A percentile compares a stretch with the other conserved stretches of the same genome.
phyloP scores from a whole-genome alignment of 1,139 yeast genomes.

The Hyphopichia wangnamkhiaoensis region DNA sequence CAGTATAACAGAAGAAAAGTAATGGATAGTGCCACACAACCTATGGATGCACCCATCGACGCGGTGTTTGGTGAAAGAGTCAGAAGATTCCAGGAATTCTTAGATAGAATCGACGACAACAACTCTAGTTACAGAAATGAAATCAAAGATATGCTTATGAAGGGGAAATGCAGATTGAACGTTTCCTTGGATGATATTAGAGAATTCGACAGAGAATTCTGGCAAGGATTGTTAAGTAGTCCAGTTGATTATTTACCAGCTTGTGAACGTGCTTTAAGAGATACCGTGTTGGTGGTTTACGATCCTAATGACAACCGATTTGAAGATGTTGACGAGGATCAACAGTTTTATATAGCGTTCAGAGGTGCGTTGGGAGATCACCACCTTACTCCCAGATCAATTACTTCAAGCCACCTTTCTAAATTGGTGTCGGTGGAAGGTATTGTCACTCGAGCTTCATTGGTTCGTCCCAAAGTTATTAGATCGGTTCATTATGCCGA shows the following conservation, averaged over 20 bases:
- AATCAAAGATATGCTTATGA: constrained; percentile 69
- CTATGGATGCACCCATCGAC: constrained; percentile 32
- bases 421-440: constrained; percentile 91
- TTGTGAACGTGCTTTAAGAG: constrained; percentile 82
- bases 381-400: constrained; percentile 83
- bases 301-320: constrained; percentile 55
- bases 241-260: constrained; percentile 93
- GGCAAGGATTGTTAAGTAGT: constrained; percentile 71
- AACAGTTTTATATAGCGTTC: constrained; percentile 76
- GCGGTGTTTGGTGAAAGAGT: constrained; percentile 76
- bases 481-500: constrained; percentile 95
- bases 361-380: constrained; percentile 92
- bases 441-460: constrained; percentile 89
- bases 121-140: constrained; percentile 66
- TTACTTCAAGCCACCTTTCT: constrained; percentile 74
- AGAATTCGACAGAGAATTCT: constrained; percentile 76
- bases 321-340: constrained; percentile 57
- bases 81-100: constrained; percentile 84
- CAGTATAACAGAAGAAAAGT: neutral
- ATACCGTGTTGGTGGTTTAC: constrained; percentile 69
- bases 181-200: constrained; percentile 86
- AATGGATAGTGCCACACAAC: constrained; percentile 21
- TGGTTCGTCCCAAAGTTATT: constrained; percentile 88
- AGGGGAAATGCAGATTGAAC: constrained; percentile 64
- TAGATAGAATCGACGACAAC: constrained; percentile 53